A percentile compares a stretch with the other conserved stretches of the same genome.
These are phyloP conservation scores for Fusarium newnesense DNA, from an alignment of 2,329 filamentous ascomycete species.

Conservation along the genomic window DNA sequence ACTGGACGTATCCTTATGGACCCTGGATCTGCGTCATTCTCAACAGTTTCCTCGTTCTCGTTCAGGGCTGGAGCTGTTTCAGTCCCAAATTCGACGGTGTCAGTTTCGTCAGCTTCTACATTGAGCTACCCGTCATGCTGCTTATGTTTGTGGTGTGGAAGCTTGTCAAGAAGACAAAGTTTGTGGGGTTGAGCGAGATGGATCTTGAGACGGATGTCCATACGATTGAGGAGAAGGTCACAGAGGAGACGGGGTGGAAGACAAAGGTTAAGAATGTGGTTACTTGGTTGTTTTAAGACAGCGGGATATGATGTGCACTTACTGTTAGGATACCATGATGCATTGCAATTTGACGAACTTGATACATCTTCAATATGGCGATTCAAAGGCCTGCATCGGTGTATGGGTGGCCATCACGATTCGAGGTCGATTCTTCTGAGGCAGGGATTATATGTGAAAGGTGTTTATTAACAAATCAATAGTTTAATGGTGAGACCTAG, in stretches of 20 bases:
- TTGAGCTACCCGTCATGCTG: conserved; percentile 70
- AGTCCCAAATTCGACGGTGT: conserved; percentile 67
- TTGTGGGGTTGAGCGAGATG: conserved; percentile 65
- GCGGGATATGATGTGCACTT: neutral
- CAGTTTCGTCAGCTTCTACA: conserved; percentile 71
- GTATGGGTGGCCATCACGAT: no score
- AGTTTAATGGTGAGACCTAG: conserved; percentile 11
- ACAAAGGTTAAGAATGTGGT: conserved; percentile 38
- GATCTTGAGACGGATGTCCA: conserved; percentile 72
- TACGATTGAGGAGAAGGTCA: conserved; percentile 52
- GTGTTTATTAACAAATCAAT: neutral
- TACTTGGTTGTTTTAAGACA: conserved; percentile 50
- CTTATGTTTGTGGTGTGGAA: conserved; percentile 79
- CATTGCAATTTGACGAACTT: neutral
- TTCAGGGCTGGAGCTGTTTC: conserved; percentile 73
- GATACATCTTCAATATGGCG: fast-evolving
- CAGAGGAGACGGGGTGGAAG: conserved; percentile 60
- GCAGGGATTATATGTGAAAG: neutral
- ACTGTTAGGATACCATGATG: neutral
- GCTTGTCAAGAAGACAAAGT: conserved; percentile 70
- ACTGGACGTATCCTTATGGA: conserved; percentile 73
- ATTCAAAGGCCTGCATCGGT: neutral
- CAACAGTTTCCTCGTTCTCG: conserved; percentile 68
- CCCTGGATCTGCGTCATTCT: conserved; percentile 66
- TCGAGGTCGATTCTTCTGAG: no score